Evolutionary conservation across 331 rosid species (phyloP).

Genomic region (Spiraea crenata): DNA sequence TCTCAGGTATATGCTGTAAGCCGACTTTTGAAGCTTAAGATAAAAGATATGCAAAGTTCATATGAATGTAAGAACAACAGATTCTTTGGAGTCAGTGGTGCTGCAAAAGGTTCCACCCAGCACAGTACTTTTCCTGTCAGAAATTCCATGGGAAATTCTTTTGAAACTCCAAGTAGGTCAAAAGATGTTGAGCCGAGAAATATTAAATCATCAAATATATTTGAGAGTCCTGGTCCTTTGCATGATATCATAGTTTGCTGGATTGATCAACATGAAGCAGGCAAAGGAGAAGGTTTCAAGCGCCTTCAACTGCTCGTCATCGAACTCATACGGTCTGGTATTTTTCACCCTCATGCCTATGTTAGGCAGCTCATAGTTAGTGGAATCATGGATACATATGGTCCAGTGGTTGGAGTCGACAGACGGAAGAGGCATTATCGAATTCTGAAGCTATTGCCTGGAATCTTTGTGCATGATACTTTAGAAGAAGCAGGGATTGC

Average conservation of each 20-base stretch:
- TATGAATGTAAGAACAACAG: slow-evolving; percentile 38
- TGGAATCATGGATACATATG: slow-evolving; percentile 79
- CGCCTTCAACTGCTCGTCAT: slow-evolving; percentile 74
- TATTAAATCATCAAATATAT: slow-evolving; percentile 36
- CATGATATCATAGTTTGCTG: slow-evolving; percentile 94
- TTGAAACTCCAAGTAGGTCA: slow-evolving; percentile 38
- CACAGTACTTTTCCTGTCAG: slow-evolving; percentile 34
- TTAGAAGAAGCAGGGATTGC: slow-evolving; percentile 68
- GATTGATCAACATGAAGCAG: slow-evolving; percentile 96
- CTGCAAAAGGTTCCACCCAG: slow-evolving; percentile 48
- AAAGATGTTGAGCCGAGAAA: slow-evolving; percentile 34
- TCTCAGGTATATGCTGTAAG: slow-evolving; percentile 79
- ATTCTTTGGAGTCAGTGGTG: slow-evolving; percentile 27
- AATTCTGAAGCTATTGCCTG: slow-evolving; percentile 79
- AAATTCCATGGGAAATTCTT: slow-evolving; percentile 34
- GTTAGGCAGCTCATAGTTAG: slow-evolving; percentile 94
- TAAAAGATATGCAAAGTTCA: slow-evolving; percentile 51
- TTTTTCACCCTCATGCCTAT: slow-evolving; percentile 85
- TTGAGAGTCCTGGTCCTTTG: slow-evolving; percentile 92
- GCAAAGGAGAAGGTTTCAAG: slow-evolving; percentile 77
- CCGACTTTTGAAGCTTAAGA: slow-evolving; percentile 71
- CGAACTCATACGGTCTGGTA: slow-evolving; percentile 77
- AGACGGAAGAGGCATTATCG: slow-evolving; percentile 66
- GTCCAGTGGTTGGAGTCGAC: slow-evolving; percentile 49
- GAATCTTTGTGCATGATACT: slow-evolving; percentile 53